A percentile compares a stretch with the other conserved stretches of the same genome.
These are phyloP conservation scores for Wickerhamiella qilinensis DNA, from an alignment of 805 yeast genomes.

Conservation along the genomic window DNA sequence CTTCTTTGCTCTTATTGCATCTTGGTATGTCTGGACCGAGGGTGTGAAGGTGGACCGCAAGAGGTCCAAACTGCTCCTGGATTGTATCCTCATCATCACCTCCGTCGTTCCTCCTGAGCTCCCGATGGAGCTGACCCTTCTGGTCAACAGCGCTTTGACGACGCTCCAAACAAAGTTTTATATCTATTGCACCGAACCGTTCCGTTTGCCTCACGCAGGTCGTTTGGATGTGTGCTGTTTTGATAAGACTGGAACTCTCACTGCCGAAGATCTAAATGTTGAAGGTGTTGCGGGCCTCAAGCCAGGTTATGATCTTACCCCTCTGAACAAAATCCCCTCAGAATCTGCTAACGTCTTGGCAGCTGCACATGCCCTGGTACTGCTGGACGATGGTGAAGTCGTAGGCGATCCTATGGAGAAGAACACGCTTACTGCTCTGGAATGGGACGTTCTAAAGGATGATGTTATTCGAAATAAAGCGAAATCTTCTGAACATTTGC, in stretches of 20 bases:
- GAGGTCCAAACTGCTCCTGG: slow-evolving; percentile 82
- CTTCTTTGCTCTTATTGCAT: slow-evolving; percentile 84
- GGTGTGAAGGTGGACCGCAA: slow-evolving; percentile 93
- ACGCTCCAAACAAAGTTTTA: slow-evolving; percentile 65
- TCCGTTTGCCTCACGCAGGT: slow-evolving; percentile 95
- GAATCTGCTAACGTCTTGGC: slow-evolving; percentile 64
- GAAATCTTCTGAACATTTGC: slow-evolving; percentile 32
- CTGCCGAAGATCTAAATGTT: slow-evolving; percentile 90
- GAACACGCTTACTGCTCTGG: slow-evolving; percentile 76
- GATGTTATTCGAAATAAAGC: slow-evolving; percentile 44
- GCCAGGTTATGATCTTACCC: slow-evolving; percentile 37
- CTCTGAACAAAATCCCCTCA: slow-evolving; percentile 46
- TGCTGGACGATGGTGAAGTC: slow-evolving; percentile 87
- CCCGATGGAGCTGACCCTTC: slow-evolving; percentile 98
- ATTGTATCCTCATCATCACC: slow-evolving; percentile 88
- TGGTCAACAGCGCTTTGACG: slow-evolving; percentile 81
- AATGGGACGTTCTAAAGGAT: slow-evolving; percentile 68
- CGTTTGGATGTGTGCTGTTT: slow-evolving; percentile 97
- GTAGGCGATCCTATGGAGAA: slow-evolving; percentile 99
- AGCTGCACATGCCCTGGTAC: slow-evolving; percentile 90
- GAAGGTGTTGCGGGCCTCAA: slow-evolving; percentile 87
- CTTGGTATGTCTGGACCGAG: slow-evolving; percentile 97
- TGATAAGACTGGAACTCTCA: slow-evolving; percentile 95
- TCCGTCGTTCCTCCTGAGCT: slow-evolving; percentile 98
- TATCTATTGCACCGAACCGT: slow-evolving; percentile 95